Evolutionary conservation across 2,329 filamentous ascomycete species (phyloP).

Genomic region (Talaromyces sp.): DNA sequence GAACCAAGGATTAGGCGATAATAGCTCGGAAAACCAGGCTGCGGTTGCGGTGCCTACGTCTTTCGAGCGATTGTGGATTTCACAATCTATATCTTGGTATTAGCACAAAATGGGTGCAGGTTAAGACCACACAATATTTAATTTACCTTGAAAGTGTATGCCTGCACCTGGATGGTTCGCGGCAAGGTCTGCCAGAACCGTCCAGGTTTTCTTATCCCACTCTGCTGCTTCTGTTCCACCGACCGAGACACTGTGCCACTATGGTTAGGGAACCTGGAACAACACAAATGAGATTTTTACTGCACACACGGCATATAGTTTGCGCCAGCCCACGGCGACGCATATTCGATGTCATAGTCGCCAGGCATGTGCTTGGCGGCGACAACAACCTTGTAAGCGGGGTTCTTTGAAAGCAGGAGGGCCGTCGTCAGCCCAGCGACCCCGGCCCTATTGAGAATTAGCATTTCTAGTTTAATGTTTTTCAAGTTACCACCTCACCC

Average conservation of each 20-base stretch:
- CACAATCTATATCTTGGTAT: too few relatives aligned
- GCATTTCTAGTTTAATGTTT: too few relatives aligned
- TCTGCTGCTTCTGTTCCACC: conserved; percentile 6
- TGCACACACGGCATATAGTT: conserved; percentile 64
- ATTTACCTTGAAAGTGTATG: conserved; percentile 75
- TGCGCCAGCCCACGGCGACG: conserved; percentile 81
- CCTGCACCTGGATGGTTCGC: conserved; percentile 68
- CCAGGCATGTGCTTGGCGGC: conserved; percentile 87
- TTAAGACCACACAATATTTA: too few relatives aligned
- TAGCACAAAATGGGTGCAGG: too few relatives aligned
- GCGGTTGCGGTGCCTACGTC: conserved; percentile 52
- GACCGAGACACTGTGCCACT: too few relatives aligned
- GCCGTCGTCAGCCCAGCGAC: conserved; percentile 62
- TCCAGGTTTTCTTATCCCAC: conserved; percentile 62
- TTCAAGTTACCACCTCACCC: too few relatives aligned
- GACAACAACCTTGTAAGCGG: conserved; percentile 58
- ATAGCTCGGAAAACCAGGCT: conserved; percentile 61
- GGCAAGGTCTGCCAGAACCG: conserved; percentile 53
- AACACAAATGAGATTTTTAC: too few relatives aligned
- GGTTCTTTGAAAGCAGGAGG: conserved; percentile 52
- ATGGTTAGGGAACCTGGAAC: too few relatives aligned
- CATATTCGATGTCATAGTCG: conserved; percentile 86
- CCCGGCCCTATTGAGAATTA: conserved; percentile 47
- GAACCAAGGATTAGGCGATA: conserved; percentile 67
- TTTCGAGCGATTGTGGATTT: conserved; percentile 57